Evolutionary conservation across 257 asterid genomes (phyloP), one percentile per base, ranked within the genome.

Genomic region (Solanum pennellii): DNA sequence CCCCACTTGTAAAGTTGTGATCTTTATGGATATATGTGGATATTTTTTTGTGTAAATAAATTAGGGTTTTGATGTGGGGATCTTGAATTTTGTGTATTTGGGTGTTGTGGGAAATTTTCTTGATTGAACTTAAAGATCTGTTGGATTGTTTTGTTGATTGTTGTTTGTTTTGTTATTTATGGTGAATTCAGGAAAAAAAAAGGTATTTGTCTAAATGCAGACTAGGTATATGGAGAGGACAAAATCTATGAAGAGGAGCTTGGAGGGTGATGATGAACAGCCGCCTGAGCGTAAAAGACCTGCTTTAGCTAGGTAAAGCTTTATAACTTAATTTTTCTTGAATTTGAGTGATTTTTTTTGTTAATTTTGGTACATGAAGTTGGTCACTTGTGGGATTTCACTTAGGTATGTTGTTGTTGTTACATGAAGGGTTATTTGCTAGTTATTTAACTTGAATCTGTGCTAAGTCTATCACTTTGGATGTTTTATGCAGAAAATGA

Each of bases 181-280:
- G 49, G 80, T 83, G 76, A 71, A 86, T 87, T 41, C 6, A 71
- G 84, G 9, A 31, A 3, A 11, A 44, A 47, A 39, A 12, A 85
- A 83, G 90, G 73, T 35, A 52, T 35, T 86, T 85, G 90, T 86
- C 92, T 74, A 89, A 92, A 97, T 97, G 99, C 98, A 94, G 91
- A 95, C 98, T 41, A 94, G 99, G 93, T 90, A 90, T 89, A 95
- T 93, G 96, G 96, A 95, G 89, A 94, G 98, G 90, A 92, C 93
- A 16, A 92, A 93, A 84, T 94, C 97, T 14, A 93, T 95, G 95
- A 94, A 97, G 92, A 93, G 99, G 94, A 92, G 90, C 87, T 90
- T 94, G 93, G 99, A 97, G 39, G 92, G 93, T 59, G 97, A 90
- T 47, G 97, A 92, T 11, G 94, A 90, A 74, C 92, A 92, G 88